Conservation (phyloP, 2,329 filamentous ascomycete genomes). For the Neonectria ditissima region DNA sequence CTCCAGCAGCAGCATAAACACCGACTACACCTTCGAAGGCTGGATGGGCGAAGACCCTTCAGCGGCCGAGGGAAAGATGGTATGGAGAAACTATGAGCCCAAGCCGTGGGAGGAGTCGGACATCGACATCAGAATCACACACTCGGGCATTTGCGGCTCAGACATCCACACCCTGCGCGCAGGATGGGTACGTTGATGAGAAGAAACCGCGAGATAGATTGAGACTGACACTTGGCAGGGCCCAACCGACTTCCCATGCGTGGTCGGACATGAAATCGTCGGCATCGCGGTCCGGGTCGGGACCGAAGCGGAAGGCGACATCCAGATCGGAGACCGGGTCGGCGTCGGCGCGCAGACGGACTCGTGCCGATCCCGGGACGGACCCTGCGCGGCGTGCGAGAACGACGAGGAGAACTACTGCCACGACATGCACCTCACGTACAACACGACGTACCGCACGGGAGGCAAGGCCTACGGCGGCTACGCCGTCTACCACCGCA, state of each 20-base stretch:
- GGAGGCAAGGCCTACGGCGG: constrained; percentile 74
- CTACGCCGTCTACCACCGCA: constrained; percentile 56
- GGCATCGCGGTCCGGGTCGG: constrained; percentile 68
- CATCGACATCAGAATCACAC: constrained; percentile 73
- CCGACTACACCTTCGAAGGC: constrained; percentile 37
- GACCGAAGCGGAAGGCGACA: constrained; percentile 54
- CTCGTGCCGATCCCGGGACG: constrained; percentile 72
- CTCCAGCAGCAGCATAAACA: not conserved
- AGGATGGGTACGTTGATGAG: constrained; percentile 58
- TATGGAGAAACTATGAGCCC: constrained; percentile 68
- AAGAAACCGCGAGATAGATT: not conserved
- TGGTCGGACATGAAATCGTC: constrained; percentile 76
- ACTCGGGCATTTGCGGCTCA: constrained; percentile 75
- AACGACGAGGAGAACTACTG: constrained; percentile 78
- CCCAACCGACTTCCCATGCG: constrained; percentile 54
- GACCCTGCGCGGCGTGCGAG: constrained; percentile 59
- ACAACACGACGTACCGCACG: constrained; percentile 66
- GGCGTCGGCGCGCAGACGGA: constrained; percentile 77
- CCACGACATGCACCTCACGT: constrained; percentile 69
- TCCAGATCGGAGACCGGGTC: constrained; percentile 73
- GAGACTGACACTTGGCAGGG: constrained; percentile 28
- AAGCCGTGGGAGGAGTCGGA: constrained; percentile 76
- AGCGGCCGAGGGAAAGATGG: constrained; percentile 63
- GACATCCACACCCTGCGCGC: constrained; percentile 70
- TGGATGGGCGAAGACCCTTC: constrained; percentile 60